A percentile compares a stretch with the other conserved stretches of the same genome.
Conservation (phyloP, 1,284 basidiomycete species). For the Ustilago nuda region DNA sequence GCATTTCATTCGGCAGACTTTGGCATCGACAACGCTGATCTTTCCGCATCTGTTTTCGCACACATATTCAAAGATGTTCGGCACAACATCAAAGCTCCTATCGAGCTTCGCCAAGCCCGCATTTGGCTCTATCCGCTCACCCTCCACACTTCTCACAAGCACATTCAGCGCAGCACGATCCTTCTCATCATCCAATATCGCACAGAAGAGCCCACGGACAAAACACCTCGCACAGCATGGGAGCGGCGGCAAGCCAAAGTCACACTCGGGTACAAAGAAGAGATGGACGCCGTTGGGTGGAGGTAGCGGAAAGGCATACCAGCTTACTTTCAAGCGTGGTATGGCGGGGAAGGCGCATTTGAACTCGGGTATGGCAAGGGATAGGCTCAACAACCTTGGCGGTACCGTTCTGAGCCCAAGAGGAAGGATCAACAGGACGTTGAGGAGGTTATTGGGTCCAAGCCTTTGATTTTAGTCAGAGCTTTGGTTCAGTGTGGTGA, state of each 20-base stretch:
- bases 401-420: slow-evolving; percentile 47
- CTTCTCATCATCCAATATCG: slow-evolving; percentile 22
- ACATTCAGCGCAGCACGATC: slow-evolving; percentile 2
- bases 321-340: slow-evolving; percentile 54
- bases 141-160: slow-evolving; percentile 5
- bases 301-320: slow-evolving; percentile 49
- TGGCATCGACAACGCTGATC: not conserved
- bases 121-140: slow-evolving; percentile 17
- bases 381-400: slow-evolving; percentile 54
- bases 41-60: not conserved
- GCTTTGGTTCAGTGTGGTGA: too few species aligned
- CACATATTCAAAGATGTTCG: slow-evolving; percentile 24
- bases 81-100: slow-evolving; percentile 26
- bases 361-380: slow-evolving; percentile 61
- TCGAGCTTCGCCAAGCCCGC: slow-evolving; percentile 25
- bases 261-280: slow-evolving; percentile 62
- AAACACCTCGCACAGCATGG: slow-evolving; percentile 52
- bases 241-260: slow-evolving; percentile 52
- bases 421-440: slow-evolving; percentile 51
- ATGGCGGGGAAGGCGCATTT: slow-evolving; percentile 58
- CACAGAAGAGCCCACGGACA: slow-evolving; percentile 30
- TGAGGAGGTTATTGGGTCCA: slow-evolving; percentile 59
- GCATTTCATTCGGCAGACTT: not conserved
- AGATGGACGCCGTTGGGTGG: slow-evolving; percentile 55
- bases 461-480: slow-evolving; percentile 26